Evolutionary conservation across 805 yeast species (phyloP), one percentile per base, ranked within the genome.

Genomic region (Hanseniaspora taiwanica): DNA sequence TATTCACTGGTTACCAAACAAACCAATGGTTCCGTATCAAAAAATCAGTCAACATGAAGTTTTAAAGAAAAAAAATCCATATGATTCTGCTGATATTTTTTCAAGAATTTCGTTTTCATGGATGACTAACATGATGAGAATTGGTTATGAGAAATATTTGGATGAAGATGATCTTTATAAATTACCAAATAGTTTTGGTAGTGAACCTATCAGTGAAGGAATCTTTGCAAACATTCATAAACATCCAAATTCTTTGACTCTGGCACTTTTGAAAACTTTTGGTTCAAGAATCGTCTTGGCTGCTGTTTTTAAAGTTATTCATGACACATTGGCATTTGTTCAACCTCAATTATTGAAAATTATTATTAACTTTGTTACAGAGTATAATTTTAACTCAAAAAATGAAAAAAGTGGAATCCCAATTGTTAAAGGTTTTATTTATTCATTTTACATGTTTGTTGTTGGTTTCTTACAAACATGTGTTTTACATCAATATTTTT

Each of bases 51-150:
- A 41, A 27, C 23, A 32, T 21, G 21, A 9, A 9, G 9, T n/a
- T 18, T 12, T n/a, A 34, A 38, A 12, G 39, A 59, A 59, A 41
- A 50, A 48, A 13, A 58, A 51, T 43, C 71, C 70, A 17, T 59
- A 57, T 32, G 66, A 64, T 46, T 51, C 55, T 16, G 70, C 72
- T 2, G 78, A 87, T 54, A 63, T 86, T 13, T 74, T 89, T 46
- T 79, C 94, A 2, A 66, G 72, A 39, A 64, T 89, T 39, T 78
- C 94, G 0, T 89, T 91, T 57, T 63, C 77, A 21, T 91, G 98
- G 97, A 84, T 91, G 94, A 76, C 85, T 17, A 76, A 72, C 1
- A 63, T 91, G 51, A 84, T 91, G 78, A 72, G 64, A 48, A 73
- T 73, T 40, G 97, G 97, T 13, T 81, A 79, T 51, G 63, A 67